Percentiles rank a stretch among this genome's conserved stretches.
phyloP scores from a whole-genome alignment of 2,329 filamentous ascomycete species.

The Colletotrichum truncatum region DNA sequence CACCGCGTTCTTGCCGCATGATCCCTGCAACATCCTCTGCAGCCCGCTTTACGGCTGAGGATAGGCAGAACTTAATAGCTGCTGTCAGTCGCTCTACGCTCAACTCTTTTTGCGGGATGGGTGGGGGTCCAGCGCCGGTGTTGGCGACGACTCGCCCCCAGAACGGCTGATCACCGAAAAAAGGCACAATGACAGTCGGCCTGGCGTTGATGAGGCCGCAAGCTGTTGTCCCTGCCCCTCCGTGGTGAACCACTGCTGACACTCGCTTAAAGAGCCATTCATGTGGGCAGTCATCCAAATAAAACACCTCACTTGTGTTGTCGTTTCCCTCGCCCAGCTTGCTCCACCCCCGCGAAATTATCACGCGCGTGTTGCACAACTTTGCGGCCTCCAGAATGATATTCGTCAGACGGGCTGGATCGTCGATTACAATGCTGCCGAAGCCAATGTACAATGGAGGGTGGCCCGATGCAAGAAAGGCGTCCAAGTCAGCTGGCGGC shows the following conservation, averaged over 20 bases:
- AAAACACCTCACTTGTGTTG: constrained; percentile 46
- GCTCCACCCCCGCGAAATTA: constrained; percentile 52
- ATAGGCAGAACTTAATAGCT: constrained; percentile 44
- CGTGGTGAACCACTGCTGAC: constrained; percentile 65
- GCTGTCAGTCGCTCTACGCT: constrained; percentile 42
- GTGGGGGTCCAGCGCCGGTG: constrained; percentile 48
- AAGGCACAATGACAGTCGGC: constrained; percentile 64
- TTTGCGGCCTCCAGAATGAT: constrained; percentile 51
- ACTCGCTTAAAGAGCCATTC: constrained; percentile 67
- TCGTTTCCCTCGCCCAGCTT: constrained; percentile 28
- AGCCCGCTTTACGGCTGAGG: constrained; percentile 37
- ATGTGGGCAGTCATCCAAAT: constrained; percentile 64
- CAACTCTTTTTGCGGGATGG: constrained; percentile 46
- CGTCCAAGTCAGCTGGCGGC: constrained; percentile 60
- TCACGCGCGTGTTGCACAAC: constrained; percentile 54
- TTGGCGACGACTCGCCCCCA: constrained; percentile 50
- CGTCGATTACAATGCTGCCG: constrained; percentile 58
- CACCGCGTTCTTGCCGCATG: constrained; percentile 43
- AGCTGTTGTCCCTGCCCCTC: constrained; percentile 67
- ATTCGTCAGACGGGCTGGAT: constrained; percentile 48
- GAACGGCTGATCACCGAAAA: constrained; percentile 55
- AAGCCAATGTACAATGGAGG: constrained; percentile 55
- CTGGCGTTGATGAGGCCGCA: constrained; percentile 59
- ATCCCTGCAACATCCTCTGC: constrained; percentile 43
- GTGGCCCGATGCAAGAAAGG: constrained; percentile 51